Percentiles rank a stretch among this genome's conserved stretches.
Conservation (phyloP, 2,329 filamentous ascomycete genomes). For the Ophiosphaerella korrae region DNA sequence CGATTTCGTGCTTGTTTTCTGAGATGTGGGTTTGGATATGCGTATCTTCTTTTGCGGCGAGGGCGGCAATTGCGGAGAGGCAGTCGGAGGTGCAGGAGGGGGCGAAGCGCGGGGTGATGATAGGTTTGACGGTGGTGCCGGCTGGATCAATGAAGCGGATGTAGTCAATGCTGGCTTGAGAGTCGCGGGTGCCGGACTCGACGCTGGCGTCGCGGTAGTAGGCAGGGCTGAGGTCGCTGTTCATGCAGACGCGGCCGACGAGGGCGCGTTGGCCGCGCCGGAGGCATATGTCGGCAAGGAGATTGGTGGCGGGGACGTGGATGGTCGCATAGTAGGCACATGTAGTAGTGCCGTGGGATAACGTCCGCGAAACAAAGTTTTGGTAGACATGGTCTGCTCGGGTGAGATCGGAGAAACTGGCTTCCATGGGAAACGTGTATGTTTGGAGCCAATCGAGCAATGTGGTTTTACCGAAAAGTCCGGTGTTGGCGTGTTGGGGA, state of each 20-base stretch:
- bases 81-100: slow-evolving; percentile 59
- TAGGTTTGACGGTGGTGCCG: slow-evolving; percentile 71
- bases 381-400: slow-evolving; percentile 76
- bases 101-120: slow-evolving; percentile 74
- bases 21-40: slow-evolving; percentile 89
- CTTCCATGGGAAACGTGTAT: slow-evolving; percentile 94
- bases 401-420: slow-evolving; percentile 67
- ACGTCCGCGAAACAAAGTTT: slow-evolving; percentile 76
- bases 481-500: slow-evolving; percentile 90
- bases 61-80: slow-evolving; percentile 66
- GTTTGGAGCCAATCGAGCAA: slow-evolving; percentile 91
- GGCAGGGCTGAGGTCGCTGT: slow-evolving; percentile 69
- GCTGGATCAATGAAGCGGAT: slow-evolving; percentile 69
- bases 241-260: slow-evolving; percentile 95
- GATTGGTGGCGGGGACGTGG: slow-evolving; percentile 85
- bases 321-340: slow-evolving; percentile 95
- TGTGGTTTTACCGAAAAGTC: slow-evolving; percentile 91
- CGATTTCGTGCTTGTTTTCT: slow-evolving; percentile 77
- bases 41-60: slow-evolving; percentile 67
- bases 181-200: slow-evolving; percentile 62
- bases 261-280: slow-evolving; percentile 83
- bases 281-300: slow-evolving; percentile 85
- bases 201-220: slow-evolving; percentile 79
- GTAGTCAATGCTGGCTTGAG: slow-evolving; percentile 57
- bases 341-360: slow-evolving; percentile 90